A percentile compares a stretch with the other conserved stretches of the same genome.
These are phyloP conservation scores for Cyclostephanos invisitatus DNA, from an alignment of 108 stramenopile genomes.

Conservation along the genomic window DNA sequence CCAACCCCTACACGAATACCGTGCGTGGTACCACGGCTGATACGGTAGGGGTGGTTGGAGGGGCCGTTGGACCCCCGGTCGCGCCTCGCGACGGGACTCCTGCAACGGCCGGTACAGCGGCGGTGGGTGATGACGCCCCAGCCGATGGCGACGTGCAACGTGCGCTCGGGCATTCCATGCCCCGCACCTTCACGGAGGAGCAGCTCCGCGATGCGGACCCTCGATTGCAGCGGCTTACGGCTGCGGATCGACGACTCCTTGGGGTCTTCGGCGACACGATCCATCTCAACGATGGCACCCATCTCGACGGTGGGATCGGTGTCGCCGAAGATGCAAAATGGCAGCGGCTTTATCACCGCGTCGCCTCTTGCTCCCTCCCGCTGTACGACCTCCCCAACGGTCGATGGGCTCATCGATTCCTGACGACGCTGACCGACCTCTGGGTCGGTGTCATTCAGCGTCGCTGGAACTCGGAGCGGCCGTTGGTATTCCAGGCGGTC, in stretches of 20 bases:
- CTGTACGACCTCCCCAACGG: conserved; percentile 8
- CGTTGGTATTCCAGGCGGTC: not conserved
- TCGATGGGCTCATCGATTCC: not conserved
- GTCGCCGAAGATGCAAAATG: not conserved
- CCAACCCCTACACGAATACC: too few species aligned
- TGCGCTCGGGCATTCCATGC: too few species aligned
- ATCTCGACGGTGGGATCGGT: not conserved
- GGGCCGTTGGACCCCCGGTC: too few species aligned
- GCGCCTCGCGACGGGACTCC: too few species aligned
- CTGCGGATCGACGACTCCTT: not conserved
- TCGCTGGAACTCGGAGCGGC: conserved; percentile 3
- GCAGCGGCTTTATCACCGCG: not conserved
- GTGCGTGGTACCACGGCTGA: too few species aligned
- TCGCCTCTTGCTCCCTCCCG: not conserved
- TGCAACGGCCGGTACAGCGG: too few species aligned
- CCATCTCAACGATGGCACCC: conserved; percentile 2
- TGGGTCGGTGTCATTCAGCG: not conserved
- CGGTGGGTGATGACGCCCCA: too few species aligned
- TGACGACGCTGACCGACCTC: not conserved
- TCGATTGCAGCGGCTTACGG: not conserved
- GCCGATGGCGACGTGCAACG: too few species aligned
- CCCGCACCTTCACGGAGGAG: not conserved
- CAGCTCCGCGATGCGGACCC: not conserved
- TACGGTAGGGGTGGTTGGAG: too few species aligned
- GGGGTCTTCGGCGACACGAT: conserved; percentile 3